A percentile compares a stretch with the other conserved stretches of the same genome.
Conservation (phyloP, 352 stramenopile species). For the Globisporangium sylvaticum region DNA sequence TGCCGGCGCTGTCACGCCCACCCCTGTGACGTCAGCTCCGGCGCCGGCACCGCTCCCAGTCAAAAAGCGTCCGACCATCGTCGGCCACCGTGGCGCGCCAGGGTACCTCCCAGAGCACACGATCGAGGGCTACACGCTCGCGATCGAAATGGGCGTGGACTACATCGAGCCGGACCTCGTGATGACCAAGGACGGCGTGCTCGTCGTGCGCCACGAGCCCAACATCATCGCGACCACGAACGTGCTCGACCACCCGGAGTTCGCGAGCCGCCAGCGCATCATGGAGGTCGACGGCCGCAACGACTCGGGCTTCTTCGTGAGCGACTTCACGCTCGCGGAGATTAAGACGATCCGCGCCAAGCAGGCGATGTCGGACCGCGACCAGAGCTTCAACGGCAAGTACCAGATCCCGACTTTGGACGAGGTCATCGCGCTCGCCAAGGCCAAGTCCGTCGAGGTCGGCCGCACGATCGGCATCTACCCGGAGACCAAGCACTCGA, state of each 20-base stretch:
- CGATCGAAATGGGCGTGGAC: conserved; percentile 85
- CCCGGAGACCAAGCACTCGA: conserved; percentile 86
- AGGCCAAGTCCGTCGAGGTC: conserved; percentile 53
- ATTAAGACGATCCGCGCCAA: conserved; percentile 82
- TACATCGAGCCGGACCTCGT: conserved; percentile 92
- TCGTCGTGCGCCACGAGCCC: conserved; percentile 86
- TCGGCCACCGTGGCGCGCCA: conserved; percentile 83
- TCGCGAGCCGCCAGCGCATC: conserved; percentile 53
- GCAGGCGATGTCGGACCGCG: conserved; percentile 74
- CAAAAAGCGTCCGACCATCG: conserved; percentile 52
- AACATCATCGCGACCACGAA: conserved; percentile 90
- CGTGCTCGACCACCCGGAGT: conserved; percentile 70
- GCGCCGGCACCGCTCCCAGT: not conserved
- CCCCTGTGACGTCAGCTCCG: conserved; percentile 7
- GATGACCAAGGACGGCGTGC: conserved; percentile 73
- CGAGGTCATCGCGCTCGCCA: conserved; percentile 83
- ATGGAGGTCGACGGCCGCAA: conserved; percentile 52
- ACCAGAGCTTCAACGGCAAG: conserved; percentile 76
- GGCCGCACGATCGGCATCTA: conserved; percentile 83
- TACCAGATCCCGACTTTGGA: conserved; percentile 88
- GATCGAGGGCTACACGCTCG: conserved; percentile 84
- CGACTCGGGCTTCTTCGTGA: conserved; percentile 81
- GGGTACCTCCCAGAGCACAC: conserved; percentile 92
- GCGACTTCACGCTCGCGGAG: conserved; percentile 90
- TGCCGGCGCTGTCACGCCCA: not conserved